Conservation (phyloP, 2,329 filamentous ascomycete species). For the Stemphylium beticola region DNA sequence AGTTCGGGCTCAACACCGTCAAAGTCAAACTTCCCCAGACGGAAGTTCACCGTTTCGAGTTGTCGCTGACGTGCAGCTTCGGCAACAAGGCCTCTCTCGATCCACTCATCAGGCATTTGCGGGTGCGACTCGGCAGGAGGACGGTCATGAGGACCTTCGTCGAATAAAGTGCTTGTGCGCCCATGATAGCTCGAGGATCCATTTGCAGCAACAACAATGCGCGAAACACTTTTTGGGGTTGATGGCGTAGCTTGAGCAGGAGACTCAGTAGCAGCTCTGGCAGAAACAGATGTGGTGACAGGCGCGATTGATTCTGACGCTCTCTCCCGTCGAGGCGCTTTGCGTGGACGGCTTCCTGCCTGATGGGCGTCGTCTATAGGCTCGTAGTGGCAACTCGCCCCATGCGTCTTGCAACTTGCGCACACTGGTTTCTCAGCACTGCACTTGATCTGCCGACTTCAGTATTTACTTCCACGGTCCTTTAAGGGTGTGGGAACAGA, state of each 20-base stretch:
- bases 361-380: conserved; percentile 38
- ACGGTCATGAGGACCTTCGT: conserved; percentile 44
- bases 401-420: conserved; percentile 56
- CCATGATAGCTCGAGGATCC: conserved; percentile 56
- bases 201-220: conserved; percentile 52
- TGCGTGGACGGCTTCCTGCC: conserved; percentile 22
- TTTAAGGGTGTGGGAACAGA: conserved; percentile 6
- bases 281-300: background rate
- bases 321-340: conserved; percentile 19
- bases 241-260: background rate
- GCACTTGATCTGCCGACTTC: conserved; percentile 55
- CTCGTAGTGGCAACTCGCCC: conserved; percentile 53
- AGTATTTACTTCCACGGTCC: conserved; percentile 8
- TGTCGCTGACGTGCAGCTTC: conserved; percentile 59
- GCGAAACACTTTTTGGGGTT: conserved; percentile 41
- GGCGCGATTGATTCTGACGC: background rate
- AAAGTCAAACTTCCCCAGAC: conserved; percentile 59
- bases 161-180: conserved; percentile 58
- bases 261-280: background rate
- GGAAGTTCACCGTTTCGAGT: conserved; percentile 57
- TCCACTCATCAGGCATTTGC: conserved; percentile 47
- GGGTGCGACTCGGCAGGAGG: conserved; percentile 21
- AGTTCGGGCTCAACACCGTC: conserved; percentile 61
- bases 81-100: conserved; percentile 55
- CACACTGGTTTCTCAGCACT: conserved; percentile 55